These are phyloP conservation scores for Ganoderma leucocontextum DNA, from an alignment of 1,284 basidiomycete species.

Conservation along the genomic window DNA sequence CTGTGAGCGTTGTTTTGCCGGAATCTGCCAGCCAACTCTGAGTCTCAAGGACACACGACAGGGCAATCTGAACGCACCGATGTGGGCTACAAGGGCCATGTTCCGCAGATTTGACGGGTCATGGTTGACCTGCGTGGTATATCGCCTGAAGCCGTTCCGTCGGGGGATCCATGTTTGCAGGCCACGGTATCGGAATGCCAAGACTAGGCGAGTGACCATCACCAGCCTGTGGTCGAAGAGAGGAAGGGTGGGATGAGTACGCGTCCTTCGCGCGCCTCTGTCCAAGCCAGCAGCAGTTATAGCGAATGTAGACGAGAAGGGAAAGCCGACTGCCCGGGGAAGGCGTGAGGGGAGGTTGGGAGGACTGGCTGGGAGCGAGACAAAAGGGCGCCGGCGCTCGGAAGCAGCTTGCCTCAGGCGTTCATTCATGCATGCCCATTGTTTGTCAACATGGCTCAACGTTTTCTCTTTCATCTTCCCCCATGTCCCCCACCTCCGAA, in stretches of 20 bases:
- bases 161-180: conserved; percentile 19
- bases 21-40: conserved; percentile 64
- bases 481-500: conserved; percentile 27
- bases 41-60: background rate
- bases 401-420: conserved; percentile 16
- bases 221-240: conserved; percentile 10
- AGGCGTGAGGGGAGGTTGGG: background rate
- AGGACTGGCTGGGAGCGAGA: too few relatives aligned
- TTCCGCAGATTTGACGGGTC: conserved; percentile 67
- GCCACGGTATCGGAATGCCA: conserved; percentile 21
- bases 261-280: conserved; percentile 3
- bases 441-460: conserved; percentile 23
- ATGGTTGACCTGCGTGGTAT: conserved; percentile 45
- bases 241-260: background rate
- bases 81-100: conserved; percentile 86
- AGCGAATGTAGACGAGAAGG: conserved; percentile 13
- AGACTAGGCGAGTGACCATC: conserved; percentile 23
- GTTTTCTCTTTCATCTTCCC: conserved; percentile 6
- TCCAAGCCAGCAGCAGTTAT: background rate
- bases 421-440: conserved; percentile 23
- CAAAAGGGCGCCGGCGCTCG: conserved; percentile 17
- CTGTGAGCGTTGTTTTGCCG: conserved; percentile 91
- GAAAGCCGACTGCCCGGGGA: background rate
- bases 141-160: conserved; percentile 39
- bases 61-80: conserved; percentile 57